A percentile compares a stretch with the other conserved stretches of the same genome.
These are phyloP conservation scores for Cyclotella sp. DNA, from an alignment of 108 stramenopile genomes.

Conservation along the genomic window DNA sequence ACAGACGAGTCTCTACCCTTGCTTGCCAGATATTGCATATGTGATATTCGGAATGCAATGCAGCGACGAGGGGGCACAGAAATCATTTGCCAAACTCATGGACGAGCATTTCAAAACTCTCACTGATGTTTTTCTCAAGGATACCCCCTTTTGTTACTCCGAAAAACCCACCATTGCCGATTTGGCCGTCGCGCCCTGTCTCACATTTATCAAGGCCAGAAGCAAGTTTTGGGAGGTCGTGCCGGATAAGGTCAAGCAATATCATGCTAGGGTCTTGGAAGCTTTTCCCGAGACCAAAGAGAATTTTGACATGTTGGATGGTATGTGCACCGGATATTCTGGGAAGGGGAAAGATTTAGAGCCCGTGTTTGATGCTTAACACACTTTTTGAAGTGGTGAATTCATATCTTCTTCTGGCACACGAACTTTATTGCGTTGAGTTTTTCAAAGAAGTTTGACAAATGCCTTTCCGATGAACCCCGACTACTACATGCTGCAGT, in stretches of 20 bases:
- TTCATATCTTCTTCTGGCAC: too few relatives aligned
- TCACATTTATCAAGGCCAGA: slow-evolving; percentile 36
- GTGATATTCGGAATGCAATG: slow-evolving; percentile 18
- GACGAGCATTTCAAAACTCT: slow-evolving; percentile 24
- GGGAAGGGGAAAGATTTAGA: slow-evolving; percentile 22
- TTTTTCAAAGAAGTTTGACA: too few relatives aligned
- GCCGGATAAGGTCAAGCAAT: slow-evolving; percentile 46
- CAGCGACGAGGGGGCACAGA: slow-evolving; percentile 22
- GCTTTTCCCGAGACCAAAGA: slow-evolving; percentile 43
- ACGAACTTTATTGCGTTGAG: too few relatives aligned
- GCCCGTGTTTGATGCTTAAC: background rate
- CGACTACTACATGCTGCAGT: too few relatives aligned
- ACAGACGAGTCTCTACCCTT: slow-evolving; percentile 27
- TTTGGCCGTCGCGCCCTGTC: slow-evolving; percentile 29
- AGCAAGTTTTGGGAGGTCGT: slow-evolving; percentile 38
- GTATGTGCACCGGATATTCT: slow-evolving; percentile 27
- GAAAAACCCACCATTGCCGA: slow-evolving; percentile 58
- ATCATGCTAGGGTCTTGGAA: slow-evolving; percentile 28
- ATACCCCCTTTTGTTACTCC: slow-evolving; percentile 30
- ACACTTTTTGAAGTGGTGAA: too few relatives aligned
- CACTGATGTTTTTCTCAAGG: slow-evolving; percentile 40
- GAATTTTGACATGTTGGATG: slow-evolving; percentile 39
- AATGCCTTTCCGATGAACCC: too few relatives aligned
- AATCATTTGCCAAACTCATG: slow-evolving; percentile 22
- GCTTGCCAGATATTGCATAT: slow-evolving; percentile 35